A percentile compares a stretch with the other conserved stretches of the same genome.
Conservation (phyloP, 805 yeast genomes). For the Helenozyma baotianmanensis region DNA sequence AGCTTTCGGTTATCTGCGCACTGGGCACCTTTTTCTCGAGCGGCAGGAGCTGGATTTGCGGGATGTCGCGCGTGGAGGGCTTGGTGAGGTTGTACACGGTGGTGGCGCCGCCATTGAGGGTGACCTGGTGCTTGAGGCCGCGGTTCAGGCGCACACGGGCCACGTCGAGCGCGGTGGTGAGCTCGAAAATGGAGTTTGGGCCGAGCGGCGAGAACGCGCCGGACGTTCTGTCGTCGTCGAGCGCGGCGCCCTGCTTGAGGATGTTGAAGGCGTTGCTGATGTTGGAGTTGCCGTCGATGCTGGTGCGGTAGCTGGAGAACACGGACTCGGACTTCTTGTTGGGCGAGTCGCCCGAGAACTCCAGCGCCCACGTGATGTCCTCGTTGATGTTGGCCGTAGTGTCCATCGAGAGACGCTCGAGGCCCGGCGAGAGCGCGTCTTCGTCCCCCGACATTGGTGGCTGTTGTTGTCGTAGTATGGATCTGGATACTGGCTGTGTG, state of each 20-base stretch:
- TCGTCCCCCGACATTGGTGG: conserved; percentile 11
- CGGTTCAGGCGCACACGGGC: conserved; percentile 33
- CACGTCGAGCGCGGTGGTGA: conserved; percentile 59
- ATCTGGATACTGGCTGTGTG: too few relatives aligned
- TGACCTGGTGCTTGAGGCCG: conserved; percentile 29
- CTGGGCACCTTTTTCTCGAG: conserved; percentile 22
- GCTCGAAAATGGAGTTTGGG: conserved; percentile 71
- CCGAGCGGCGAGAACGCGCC: conserved; percentile 52
- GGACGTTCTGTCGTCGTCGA: conserved; percentile 15
- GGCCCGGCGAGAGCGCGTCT: conserved; percentile 6
- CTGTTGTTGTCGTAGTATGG: too few relatives aligned
- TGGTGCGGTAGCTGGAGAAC: conserved; percentile 13
- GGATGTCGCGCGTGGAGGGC: conserved; percentile 82
- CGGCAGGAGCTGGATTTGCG: conserved; percentile 59
- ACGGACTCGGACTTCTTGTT: conserved; percentile 11
- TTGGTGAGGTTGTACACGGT: conserved; percentile 43
- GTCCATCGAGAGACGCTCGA: conserved; percentile 13
- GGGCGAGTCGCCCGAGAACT: conserved; percentile 9
- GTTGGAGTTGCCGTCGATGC: conserved; percentile 12
- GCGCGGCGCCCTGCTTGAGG: conserved; percentile 10
- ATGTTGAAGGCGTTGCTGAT: conserved; percentile 12
- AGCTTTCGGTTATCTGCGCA: conserved; percentile 16
- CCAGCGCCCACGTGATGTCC: conserved; percentile 14
- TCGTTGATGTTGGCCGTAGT: conserved; percentile 15
- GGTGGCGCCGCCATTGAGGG: conserved; percentile 41